Evolutionary conservation across 768 basidiomycete genomes (phyloP).

Genomic region (Podaxis mareebaensis): DNA sequence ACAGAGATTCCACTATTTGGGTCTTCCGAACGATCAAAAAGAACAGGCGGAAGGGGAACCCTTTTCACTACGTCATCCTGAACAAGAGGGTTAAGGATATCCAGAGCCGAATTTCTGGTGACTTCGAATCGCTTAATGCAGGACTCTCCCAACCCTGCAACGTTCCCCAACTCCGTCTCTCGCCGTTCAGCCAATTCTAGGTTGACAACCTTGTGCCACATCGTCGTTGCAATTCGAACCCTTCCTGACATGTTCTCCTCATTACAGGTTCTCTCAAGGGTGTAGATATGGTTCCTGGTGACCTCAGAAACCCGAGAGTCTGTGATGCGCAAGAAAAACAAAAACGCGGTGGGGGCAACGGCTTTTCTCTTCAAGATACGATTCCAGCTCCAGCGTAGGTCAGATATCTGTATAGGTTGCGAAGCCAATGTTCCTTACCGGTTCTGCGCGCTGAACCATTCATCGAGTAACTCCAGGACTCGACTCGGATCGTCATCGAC

Average conservation of each 20-base stretch:
- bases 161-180: neutral
- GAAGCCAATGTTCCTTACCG: neutral
- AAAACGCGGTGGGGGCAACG: neutral
- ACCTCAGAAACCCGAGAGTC: neutral
- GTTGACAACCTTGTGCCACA: neutral
- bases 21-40: neutral
- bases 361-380: neutral
- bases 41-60: neutral
- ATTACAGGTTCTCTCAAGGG: neutral
- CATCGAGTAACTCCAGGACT: neutral
- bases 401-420: neutral
- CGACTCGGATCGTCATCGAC: neutral
- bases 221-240: neutral
- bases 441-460: neutral
- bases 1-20: neutral
- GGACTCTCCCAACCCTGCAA: neutral
- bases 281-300: neutral
- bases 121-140: neutral
- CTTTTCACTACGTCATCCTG: neutral
- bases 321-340: neutral
- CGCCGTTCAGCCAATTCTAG: neutral
- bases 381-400: neutral
- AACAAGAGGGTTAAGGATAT: neutral
- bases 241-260: neutral
- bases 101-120: neutral